phyloP scores from a whole-genome alignment of 345 rosid species.

The Pistacia integerrima region DNA sequence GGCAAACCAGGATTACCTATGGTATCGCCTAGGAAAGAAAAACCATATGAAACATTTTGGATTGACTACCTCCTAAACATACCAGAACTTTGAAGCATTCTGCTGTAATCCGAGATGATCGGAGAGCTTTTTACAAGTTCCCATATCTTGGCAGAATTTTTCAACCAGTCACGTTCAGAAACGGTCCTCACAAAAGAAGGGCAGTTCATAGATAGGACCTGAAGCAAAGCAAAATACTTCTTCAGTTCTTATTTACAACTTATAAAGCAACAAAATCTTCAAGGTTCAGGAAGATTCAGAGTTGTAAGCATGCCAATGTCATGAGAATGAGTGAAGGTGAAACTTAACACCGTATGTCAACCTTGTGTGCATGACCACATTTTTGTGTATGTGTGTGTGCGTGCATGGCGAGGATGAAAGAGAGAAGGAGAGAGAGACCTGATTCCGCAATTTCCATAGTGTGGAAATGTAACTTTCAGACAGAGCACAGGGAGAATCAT shows the following conservation, averaged over 20 bases:
- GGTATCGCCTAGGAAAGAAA: background rate
- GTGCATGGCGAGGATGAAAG: background rate
- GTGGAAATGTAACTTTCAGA: constrained; percentile 53
- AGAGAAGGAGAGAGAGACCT: constrained; percentile 39
- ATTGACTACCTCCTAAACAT: constrained; percentile 58
- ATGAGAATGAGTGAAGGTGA: background rate
- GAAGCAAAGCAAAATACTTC: constrained; percentile 9
- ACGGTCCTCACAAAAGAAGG: constrained; percentile 58
- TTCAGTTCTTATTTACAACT: background rate
- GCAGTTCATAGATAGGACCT: constrained; percentile 65
- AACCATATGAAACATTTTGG: background rate
- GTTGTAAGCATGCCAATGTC: background rate
- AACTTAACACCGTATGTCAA: background rate
- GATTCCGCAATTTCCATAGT: constrained; percentile 58
- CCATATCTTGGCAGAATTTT: constrained; percentile 82
- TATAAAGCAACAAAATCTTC: background rate
- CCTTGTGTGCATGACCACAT: background rate
- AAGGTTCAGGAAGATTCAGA: background rate
- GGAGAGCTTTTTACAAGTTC: constrained; percentile 71
- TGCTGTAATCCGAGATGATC: constrained; percentile 59
- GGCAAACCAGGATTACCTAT: background rate
- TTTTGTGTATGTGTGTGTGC: background rate
- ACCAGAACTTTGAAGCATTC: constrained; percentile 56
- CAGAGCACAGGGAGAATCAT: constrained; percentile 45
- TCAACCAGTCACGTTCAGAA: constrained; percentile 87